Evolutionary conservation across 148 eudicot species (phyloP), one percentile per base, ranked within the genome.

Genomic region (Vaccinium macrocarpon): DNA sequence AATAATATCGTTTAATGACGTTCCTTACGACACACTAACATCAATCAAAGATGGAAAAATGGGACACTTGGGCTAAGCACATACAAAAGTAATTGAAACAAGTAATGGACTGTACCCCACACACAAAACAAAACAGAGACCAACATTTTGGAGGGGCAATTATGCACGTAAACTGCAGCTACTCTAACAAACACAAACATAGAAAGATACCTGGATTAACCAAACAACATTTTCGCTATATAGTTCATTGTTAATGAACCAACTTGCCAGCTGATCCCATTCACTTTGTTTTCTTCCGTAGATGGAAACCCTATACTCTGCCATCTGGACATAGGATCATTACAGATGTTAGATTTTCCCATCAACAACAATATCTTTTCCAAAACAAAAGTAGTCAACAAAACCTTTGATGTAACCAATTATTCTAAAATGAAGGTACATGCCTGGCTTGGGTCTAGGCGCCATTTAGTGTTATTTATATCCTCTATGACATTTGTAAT

Each of bases 201-300:
- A 12, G 15, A 32, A 57, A 42, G 79, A 76, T 90, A 92, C 97
- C 93, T 94, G 97, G 84, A 94, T 94, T 81, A 94, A 81, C 97
- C 97, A 94, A n/a, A 94, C 92, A 68, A 93, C 97, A 87, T 91
- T 94, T 53, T 90, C 92, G 75, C 97, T 94, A 83, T 92, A 89
- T 62, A 94, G 89, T 87, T 88, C 85, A 76, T 94, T 94, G 90
- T 94, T 94, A 71, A 94, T 88, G 84, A 92, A 89, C 97, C 97
- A 94, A 88, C 95, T 92, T 29, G 97, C 95, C 84, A 94, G 90
- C 83, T 91, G 91, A 86, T 94, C 97, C 97, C 97, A 94, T 83
- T 94, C 97, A 85, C 95, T 94, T 89, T 94, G 92, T 87, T 94
- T 94, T 89, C 95, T 90, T 84, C 97, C 97, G 77, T 94, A 94